Evolutionary conservation across 164 flowering plant genomes (phyloP), one percentile per base, ranked within the genome.

Genomic region (Tetrastigma voinierianum): DNA sequence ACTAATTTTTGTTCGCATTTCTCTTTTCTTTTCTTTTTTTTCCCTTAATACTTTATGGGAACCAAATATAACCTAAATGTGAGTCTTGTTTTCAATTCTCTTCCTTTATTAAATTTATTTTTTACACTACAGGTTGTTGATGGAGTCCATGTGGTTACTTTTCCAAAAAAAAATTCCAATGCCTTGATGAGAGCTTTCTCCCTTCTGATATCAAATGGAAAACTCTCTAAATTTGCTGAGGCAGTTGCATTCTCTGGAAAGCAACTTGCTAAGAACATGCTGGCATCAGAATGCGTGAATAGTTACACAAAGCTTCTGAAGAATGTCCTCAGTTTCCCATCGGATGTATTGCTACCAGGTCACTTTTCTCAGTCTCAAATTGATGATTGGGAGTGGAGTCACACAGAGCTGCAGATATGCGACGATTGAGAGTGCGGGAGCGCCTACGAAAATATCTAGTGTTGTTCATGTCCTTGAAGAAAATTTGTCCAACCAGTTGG

Each of bases 271-370:
- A 86, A 80, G 78, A 89, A 88, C 80, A 81, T 96, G 81, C 69
- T 87, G 67, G 95, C 99, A 69, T 83, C 80, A 63, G 95, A 93
- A 57, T 90, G 95, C 73, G 73, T 90, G 44, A 72, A 68, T 73
- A 85, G 85, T 67, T 96, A 81, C 83, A 95, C 93, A 63, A 82
- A 69, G 46, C 83, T 96, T 66, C 57, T 96, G 69, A 95, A 91
- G 75, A 81, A 82, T 79, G 69, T 88, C 13, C 56, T 93, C 52
- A 77, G n/a, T n/a, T 91, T 96, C 59, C 95, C 99, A 47, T 93
- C 99, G 72, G 93, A 90, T 87, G 78, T 76, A 43, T 61, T 72
- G 64, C 81, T n/a, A 56, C 98, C 99, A 10, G 68, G 67, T 55
- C 76, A 82, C 51, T 25, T 72, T 69, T 78, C 91, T 69, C n/a